Percentiles rank a stretch among this genome's conserved stretches.
These are phyloP conservation scores for Cymbidium sinense DNA, from an alignment of 106 monocot genomes.

Conservation along the genomic window DNA sequence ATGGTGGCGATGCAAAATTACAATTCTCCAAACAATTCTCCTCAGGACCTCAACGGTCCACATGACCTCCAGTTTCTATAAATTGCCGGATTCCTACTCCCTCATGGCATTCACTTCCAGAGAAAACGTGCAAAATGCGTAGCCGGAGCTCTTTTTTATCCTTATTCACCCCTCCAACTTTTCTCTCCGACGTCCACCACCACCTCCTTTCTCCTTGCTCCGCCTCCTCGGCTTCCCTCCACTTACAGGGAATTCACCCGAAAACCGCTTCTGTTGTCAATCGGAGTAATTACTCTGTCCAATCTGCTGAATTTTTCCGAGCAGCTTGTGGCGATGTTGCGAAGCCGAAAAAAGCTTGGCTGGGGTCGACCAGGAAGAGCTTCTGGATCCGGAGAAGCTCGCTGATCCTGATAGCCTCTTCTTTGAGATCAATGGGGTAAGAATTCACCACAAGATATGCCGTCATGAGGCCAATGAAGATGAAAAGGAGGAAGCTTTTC, in stretches of 20 bases:
- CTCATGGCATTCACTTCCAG: not conserved
- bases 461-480: slow-evolving; percentile 24
- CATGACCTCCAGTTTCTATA: not conserved
- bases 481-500: not conserved
- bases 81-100: not conserved
- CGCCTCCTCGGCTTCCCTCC: not conserved
- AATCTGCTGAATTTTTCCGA: slow-evolving; percentile 25
- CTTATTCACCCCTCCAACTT: no score
- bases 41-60: not conserved
- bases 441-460: slow-evolving; percentile 74
- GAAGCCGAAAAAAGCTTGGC: slow-evolving; percentile 36
- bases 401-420: slow-evolving; percentile 81
- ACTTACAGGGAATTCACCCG: not conserved
- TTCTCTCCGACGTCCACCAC: no score
- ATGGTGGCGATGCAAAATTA: no score
- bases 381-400: slow-evolving; percentile 47
- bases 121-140: not conserved
- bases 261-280: slow-evolving; percentile 11
- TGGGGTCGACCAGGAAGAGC: slow-evolving; percentile 72
- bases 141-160: not conserved
- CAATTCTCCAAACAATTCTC: not conserved
- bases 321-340: slow-evolving; percentile 15
- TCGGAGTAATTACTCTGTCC: not conserved
- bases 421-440: slow-evolving; percentile 61
- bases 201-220: not conserved